Percentiles rank a stretch among this genome's conserved stretches.
Evolutionary conservation across 192 early-diverging fungal species (phyloP).

Genomic region (Polychytrium aggregatum): DNA sequence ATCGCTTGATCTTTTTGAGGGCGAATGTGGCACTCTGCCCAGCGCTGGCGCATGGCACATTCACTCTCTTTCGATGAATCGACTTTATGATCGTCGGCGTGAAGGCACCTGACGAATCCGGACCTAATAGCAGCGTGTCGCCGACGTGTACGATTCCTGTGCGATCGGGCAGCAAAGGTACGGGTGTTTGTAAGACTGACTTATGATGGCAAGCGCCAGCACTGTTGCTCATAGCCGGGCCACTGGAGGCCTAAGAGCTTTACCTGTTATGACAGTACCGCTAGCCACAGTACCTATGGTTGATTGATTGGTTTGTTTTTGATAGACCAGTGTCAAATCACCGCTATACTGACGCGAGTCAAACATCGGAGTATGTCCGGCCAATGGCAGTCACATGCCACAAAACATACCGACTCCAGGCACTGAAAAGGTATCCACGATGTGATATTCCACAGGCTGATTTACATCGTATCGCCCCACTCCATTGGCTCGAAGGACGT

Average conservation of each 20-base stretch:
- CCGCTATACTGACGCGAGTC: too few species aligned
- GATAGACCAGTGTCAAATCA: too few species aligned
- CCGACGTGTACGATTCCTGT: conserved; percentile 67
- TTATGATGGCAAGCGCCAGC: too few species aligned
- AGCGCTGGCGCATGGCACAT: conserved; percentile 59
- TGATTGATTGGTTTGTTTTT: too few species aligned
- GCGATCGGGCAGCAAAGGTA: not conserved
- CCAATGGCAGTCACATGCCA: too few species aligned
- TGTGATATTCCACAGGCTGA: conserved; percentile 63
- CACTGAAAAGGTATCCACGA: conserved; percentile 84
- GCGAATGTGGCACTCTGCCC: conserved; percentile 81
- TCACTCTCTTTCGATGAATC: conserved; percentile 81
- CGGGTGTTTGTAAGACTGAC: too few species aligned
- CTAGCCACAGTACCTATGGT: conserved; percentile 90
- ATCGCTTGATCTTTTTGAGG: conserved; percentile 71
- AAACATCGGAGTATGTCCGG: too few species aligned
- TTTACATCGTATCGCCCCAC: conserved; percentile 46
- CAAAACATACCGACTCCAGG: conserved; percentile 57
- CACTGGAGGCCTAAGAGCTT: too few species aligned
- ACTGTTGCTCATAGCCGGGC: too few species aligned
- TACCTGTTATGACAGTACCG: conserved; percentile 56
- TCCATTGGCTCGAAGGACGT: conserved; percentile 56
- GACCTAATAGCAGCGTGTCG: conserved; percentile 73
- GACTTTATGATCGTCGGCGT: conserved; percentile 63
- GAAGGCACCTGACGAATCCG: conserved; percentile 75